Evolutionary conservation across 1,139 yeast genomes (phyloP), one percentile per base, ranked within the genome.

Genomic region (Kodamaea fungicola): DNA sequence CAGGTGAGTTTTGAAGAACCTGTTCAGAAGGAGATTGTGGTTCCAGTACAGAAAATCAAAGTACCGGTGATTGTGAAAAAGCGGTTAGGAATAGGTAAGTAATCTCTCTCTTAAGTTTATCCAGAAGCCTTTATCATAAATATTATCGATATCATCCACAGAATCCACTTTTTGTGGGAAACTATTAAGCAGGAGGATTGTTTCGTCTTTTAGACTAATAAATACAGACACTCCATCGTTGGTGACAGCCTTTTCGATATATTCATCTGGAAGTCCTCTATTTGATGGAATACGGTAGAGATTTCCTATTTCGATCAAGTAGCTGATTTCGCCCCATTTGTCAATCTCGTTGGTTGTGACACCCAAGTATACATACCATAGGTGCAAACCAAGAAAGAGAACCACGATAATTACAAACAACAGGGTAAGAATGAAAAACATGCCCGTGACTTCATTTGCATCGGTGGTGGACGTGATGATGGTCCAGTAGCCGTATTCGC

Each of bases 301-400:
- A 2, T 51, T 44, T 1, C 67, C 66, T 8, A 74, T 51, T 3
- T 49, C 38, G 7, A 88, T 70, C 43, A 85, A 67, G 34, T 78
- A 74, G 40, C 82, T 80, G 8, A 92, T 70, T 13, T 75, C 80
- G 21, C 71, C 78, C 97, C 97, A 92, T 58, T 92, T 92, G 35
- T 73, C 78, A 8, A 80, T 67, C 60, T 92, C 98, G 54, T 86
- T 90, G 2, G 96, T 88, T n/a, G 97, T 89, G 47, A 84, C 84
- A 0, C 98, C 98, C 29, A 81, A 68, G 47, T 77, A 80, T 2
- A 87, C 64, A 51, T 80, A 75, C 39, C 78, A 61, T 16, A 83
- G 30, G 46, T 87, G 96, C 45, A 84, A 74, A 1, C 57, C 62
- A 0, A 80, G 54, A 56, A 90, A 90, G 32, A 79, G 65, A 0